Conservation (phyloP, 139 green algal genomes). For the Medakamo hakoo region DNA sequence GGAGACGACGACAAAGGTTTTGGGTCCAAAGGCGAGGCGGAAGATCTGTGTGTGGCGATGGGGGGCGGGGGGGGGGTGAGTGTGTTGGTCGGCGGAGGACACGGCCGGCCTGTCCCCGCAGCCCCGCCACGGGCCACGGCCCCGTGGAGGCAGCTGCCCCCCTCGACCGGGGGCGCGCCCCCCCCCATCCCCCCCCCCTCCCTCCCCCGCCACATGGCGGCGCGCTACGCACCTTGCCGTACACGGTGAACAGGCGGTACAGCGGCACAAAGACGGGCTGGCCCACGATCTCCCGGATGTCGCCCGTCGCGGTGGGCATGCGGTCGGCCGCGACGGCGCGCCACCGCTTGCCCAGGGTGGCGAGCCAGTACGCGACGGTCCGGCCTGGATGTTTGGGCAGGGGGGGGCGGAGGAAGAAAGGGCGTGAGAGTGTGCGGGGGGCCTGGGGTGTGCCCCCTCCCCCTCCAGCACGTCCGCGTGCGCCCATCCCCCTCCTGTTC, state of each 20-base stretch:
- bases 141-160: too few relatives aligned
- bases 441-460: not conserved
- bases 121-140: too few relatives aligned
- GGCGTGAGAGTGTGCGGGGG: not conserved
- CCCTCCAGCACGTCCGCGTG: not conserved
- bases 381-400: too few relatives aligned
- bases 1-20: conserved; percentile 86
- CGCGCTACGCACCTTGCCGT: too few relatives aligned
- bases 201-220: too few relatives aligned
- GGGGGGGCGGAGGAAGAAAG: not conserved
- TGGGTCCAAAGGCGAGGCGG: conserved; percentile 84
- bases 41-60: conserved; percentile 77
- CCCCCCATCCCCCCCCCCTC: too few relatives aligned
- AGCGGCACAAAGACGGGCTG: conserved; percentile 92
- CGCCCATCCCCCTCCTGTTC: not conserved
- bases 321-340: conserved; percentile 19
- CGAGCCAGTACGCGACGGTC: conserved; percentile 33
- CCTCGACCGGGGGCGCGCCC: too few relatives aligned
- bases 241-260: conserved; percentile 66
- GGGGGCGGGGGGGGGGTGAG: conserved; percentile 9
- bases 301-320: conserved; percentile 67
- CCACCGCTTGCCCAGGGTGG: conserved; percentile 49
- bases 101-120: too few relatives aligned
- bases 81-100: not conserved
- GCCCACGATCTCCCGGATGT: conserved; percentile 81